Evolutionary conservation across 2,329 filamentous ascomycete species (phyloP).

Genomic region (Talaromyces sp.): DNA sequence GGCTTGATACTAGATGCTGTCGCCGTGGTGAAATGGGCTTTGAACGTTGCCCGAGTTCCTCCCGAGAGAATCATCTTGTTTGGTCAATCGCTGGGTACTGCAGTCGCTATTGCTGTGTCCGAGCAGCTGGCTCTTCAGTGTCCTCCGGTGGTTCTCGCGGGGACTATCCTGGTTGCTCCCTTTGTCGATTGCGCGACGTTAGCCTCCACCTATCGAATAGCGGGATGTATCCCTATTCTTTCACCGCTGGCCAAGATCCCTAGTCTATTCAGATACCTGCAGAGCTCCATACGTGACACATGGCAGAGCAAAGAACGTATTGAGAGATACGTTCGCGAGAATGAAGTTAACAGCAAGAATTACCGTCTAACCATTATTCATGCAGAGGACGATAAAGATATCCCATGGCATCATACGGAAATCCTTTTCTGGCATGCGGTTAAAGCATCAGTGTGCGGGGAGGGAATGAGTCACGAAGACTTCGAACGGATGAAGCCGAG

Average conservation of each 20-base stretch:
- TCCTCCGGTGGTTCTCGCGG: slow-evolving; percentile 47
- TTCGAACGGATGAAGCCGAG: slow-evolving; percentile 43
- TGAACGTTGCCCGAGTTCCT: slow-evolving; percentile 48
- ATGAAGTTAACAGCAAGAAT: slow-evolving; percentile 16
- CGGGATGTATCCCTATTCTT: slow-evolving; percentile 51
- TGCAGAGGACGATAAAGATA: slow-evolving; percentile 32
- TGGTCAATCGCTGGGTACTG: slow-evolving; percentile 56
- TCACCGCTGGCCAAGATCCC: slow-evolving; percentile 49
- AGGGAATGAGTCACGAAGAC: slow-evolving; percentile 39
- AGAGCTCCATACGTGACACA: slow-evolving; percentile 45
- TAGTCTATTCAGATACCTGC: slow-evolving; percentile 42
- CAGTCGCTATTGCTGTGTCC: slow-evolving; percentile 44
- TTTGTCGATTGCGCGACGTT: slow-evolving; percentile 53
- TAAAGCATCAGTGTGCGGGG: slow-evolving; percentile 40
- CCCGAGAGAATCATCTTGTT: slow-evolving; percentile 54
- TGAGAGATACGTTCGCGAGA: slow-evolving; percentile 39
- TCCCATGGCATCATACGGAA: slow-evolving; percentile 36
- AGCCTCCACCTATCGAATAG: slow-evolving; percentile 54
- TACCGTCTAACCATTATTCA: slow-evolving; percentile 33
- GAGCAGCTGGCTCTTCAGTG: slow-evolving; percentile 41
- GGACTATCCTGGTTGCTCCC: slow-evolving; percentile 52
- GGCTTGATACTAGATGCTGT: slow-evolving; percentile 53
- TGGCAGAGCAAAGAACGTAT: slow-evolving; percentile 51
- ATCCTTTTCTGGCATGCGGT: slow-evolving; percentile 52
- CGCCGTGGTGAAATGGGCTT: slow-evolving; percentile 51